These are phyloP conservation scores for Dujonia santamariae DNA, from an alignment of 1,139 yeast species.

Conservation along the genomic window DNA sequence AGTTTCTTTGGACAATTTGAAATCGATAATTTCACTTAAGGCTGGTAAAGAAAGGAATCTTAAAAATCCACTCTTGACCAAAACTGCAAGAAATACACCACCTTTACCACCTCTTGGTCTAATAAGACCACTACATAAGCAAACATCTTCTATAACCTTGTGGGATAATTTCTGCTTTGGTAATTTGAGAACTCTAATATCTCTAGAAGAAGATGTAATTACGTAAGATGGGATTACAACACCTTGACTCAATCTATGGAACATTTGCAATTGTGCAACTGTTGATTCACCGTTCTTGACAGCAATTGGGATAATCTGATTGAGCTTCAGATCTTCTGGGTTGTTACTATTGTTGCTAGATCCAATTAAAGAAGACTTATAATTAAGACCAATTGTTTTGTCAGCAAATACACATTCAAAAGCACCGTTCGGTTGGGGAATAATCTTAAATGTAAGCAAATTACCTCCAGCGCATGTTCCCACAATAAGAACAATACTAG, in stretches of 20 bases:
- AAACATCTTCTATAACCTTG: conserved; percentile 60
- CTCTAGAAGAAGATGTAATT: conserved; percentile 56
- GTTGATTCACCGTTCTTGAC: conserved; percentile 59
- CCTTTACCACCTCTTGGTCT: conserved; percentile 21
- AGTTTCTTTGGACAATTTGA: conserved; percentile 33
- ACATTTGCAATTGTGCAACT: conserved; percentile 57
- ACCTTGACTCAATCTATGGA: conserved; percentile 64
- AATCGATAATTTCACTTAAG: conserved; percentile 34
- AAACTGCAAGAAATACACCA: conserved; percentile 36
- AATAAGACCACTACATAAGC: conserved; percentile 45
- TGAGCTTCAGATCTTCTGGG: conserved; percentile 49
- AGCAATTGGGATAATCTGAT: conserved; percentile 57
- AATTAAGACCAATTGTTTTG: conserved; percentile 38
- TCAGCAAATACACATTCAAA: conserved; percentile 61
- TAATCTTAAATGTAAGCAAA: conserved; percentile 59
- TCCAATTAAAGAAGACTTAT: conserved; percentile 18
- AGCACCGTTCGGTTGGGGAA: conserved; percentile 69
- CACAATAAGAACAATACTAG: conserved; percentile 67
- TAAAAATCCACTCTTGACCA: conserved; percentile 37
- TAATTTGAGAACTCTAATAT: conserved; percentile 60
- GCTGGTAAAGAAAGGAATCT: conserved; percentile 40
- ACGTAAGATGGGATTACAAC: conserved; percentile 60
- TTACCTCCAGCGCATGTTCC: conserved; percentile 83
- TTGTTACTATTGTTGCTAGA: conserved; percentile 25
- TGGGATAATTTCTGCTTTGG: conserved; percentile 64